Evolutionary conservation across 2,329 filamentous ascomycete genomes (phyloP).

Genomic region (Penicillium hordei): DNA sequence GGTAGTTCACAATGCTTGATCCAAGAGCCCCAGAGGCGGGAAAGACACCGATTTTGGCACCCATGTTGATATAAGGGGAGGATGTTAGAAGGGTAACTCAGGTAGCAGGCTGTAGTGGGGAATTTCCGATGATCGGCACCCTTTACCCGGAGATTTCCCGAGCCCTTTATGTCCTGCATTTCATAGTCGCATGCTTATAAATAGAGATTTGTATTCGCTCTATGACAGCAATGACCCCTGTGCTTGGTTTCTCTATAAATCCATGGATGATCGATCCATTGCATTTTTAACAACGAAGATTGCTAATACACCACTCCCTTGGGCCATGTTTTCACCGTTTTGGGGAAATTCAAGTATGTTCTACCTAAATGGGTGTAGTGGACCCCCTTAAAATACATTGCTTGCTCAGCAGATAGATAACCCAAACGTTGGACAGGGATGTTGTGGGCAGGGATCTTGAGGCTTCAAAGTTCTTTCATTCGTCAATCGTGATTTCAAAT

Average conservation of each 20-base stretch:
- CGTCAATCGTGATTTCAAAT: background rate
- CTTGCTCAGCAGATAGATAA: background rate
- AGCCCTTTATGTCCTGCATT: background rate
- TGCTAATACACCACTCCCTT: background rate
- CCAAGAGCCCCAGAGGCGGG: constrained; percentile 57
- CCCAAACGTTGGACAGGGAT: background rate
- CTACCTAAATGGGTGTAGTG: background rate
- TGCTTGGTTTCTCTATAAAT: background rate
- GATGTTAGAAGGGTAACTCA: background rate
- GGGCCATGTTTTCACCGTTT: background rate
- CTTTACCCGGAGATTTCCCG: background rate
- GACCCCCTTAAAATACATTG: background rate
- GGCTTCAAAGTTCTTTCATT: background rate
- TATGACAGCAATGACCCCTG: background rate
- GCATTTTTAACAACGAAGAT: background rate
- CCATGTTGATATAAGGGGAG: constrained; percentile 13
- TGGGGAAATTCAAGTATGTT: background rate
- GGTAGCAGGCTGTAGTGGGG: background rate
- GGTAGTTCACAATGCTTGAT: constrained; percentile 51
- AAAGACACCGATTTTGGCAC: constrained; percentile 37
- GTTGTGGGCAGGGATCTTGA: too few relatives aligned
- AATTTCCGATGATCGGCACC: background rate
- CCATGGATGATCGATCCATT: background rate
- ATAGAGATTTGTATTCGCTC: background rate
- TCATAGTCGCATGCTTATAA: background rate